phyloP scores from a whole-genome alignment of 1,284 basidiomycete genomes.

The Ustilago sp. region DNA sequence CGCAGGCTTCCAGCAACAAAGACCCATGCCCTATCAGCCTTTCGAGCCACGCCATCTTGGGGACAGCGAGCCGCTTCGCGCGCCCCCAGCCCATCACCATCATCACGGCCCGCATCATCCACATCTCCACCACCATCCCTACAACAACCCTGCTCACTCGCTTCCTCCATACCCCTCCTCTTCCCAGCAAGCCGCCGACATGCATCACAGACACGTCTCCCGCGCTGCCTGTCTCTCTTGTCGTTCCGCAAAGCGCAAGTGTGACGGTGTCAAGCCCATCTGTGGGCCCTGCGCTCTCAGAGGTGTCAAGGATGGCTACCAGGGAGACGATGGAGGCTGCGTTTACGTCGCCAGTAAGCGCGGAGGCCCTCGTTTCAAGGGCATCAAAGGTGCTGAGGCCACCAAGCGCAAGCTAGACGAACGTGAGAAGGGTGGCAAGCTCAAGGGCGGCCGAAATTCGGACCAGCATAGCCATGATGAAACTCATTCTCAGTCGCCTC shows the following conservation, averaged over 20 bases:
- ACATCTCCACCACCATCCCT: constrained; percentile 37
- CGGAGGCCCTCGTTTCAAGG: constrained; percentile 63
- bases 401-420: constrained; percentile 54
- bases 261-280: constrained; percentile 57
- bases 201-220: constrained; percentile 49
- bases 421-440: constrained; percentile 39
- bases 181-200: constrained; percentile 27
- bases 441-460: constrained; percentile 19
- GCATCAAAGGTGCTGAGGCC: constrained; percentile 55
- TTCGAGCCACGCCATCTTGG: constrained; percentile 25
- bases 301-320: constrained; percentile 51
- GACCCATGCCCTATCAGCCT: constrained; percentile 22
- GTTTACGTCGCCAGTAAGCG: constrained; percentile 59
- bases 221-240: constrained; percentile 61
- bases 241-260: constrained; percentile 60
- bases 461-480: constrained; percentile 31
- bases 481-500: constrained; percentile 33
- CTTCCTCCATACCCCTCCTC: constrained; percentile 25
- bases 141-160: constrained; percentile 11
- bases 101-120: constrained; percentile 29
- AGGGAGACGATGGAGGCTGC: constrained; percentile 53
- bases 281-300: constrained; percentile 56
- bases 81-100: constrained; percentile 16
- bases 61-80: constrained; percentile 29
- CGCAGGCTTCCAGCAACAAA: constrained; percentile 20